These are phyloP conservation scores for Sugiyamaella mastotermitis DNA, from an alignment of 805 yeast genomes.

Conservation along the genomic window DNA sequence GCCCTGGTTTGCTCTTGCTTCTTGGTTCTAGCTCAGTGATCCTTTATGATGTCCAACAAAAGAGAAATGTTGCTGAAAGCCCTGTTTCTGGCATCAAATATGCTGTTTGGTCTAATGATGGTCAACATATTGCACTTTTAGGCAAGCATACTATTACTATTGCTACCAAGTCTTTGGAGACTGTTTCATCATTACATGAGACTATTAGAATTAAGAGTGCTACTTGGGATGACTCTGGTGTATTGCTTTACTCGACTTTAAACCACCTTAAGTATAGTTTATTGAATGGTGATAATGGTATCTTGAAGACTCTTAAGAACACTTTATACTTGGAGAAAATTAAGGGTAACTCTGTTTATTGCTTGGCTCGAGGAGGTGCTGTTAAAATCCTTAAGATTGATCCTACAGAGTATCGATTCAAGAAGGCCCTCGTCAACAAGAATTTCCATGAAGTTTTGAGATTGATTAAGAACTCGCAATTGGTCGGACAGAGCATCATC, in stretches of 20 bases:
- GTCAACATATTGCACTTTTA: constrained; percentile 78
- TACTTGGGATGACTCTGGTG: constrained; percentile 90
- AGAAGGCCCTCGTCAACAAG: constrained; percentile 82
- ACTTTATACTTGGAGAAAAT: constrained; percentile 79
- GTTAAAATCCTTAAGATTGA: constrained; percentile 76
- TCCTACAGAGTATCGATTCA: constrained; percentile 96
- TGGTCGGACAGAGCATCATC: constrained; percentile 96
- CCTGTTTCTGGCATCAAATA: constrained; percentile 77
- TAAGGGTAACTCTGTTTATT: constrained; percentile 62
- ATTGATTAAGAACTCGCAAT: constrained; percentile 77
- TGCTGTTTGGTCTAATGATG: constrained; percentile 82
- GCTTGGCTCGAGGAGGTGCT: constrained; percentile 79
- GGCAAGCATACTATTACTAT: constrained; percentile 90
- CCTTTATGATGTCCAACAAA: constrained; percentile 89
- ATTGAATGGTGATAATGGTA: constrained; percentile 92
- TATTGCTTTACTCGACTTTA: constrained; percentile 85
- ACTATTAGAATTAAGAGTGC: constrained; percentile 95
- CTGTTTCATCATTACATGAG: constrained; percentile 83
- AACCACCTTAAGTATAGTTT: constrained; percentile 93
- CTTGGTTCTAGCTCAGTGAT: constrained; percentile 68
- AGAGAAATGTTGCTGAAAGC: constrained; percentile 64
- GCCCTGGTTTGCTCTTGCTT: constrained; percentile 77
- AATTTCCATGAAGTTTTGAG: constrained; percentile 89
- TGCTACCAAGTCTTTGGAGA: constrained; percentile 71
- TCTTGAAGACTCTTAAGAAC: constrained; percentile 83